Conservation (phyloP, 2,329 filamentous ascomycete species). For the Colletotrichum sp. region DNA sequence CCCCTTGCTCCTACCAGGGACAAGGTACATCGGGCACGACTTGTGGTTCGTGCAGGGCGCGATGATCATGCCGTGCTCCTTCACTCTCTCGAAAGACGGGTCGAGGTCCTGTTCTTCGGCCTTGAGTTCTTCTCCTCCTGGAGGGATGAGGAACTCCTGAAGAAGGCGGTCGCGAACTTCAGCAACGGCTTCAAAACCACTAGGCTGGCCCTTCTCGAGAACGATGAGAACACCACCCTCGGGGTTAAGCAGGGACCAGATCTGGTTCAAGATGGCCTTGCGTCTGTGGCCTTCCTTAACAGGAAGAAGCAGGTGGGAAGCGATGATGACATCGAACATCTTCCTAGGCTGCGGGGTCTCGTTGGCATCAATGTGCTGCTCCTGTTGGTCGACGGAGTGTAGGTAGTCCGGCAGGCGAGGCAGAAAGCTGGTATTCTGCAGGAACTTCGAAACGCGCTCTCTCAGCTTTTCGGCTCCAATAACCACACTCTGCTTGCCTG, state of each 20-base stretch:
- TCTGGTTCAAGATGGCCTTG: constrained; percentile 80
- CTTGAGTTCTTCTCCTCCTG: constrained; percentile 45
- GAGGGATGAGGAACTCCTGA: constrained; percentile 73
- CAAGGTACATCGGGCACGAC: constrained; percentile 86
- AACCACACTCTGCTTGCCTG: constrained; percentile 81
- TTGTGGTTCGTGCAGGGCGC: constrained; percentile 88
- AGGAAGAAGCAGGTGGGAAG: constrained; percentile 81
- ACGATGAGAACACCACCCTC: constrained; percentile 87
- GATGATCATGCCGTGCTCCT: constrained; percentile 68
- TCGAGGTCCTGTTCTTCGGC: constrained; percentile 41
- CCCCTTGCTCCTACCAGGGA: constrained; percentile 71
- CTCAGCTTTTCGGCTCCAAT: constrained; percentile 78
- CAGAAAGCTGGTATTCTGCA: constrained; percentile 91
- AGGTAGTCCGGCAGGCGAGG: constrained; percentile 89
- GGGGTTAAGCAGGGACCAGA: constrained; percentile 86
- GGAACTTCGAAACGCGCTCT: constrained; percentile 74
- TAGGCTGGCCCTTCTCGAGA: constrained; percentile 88
- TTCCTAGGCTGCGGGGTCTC: constrained; percentile 67
- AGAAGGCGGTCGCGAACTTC: constrained; percentile 82
- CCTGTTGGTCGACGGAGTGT: constrained; percentile 65
- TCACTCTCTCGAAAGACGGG: constrained; percentile 43
- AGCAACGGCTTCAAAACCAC: constrained; percentile 91
- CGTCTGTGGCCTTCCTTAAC: constrained; percentile 78
- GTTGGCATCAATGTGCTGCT: constrained; percentile 64
- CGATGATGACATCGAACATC: constrained; percentile 87